Evolutionary conservation across 441 rosid genomes (phyloP), one percentile per base, ranked within the genome.

Genomic region (Croton laevigatus): DNA sequence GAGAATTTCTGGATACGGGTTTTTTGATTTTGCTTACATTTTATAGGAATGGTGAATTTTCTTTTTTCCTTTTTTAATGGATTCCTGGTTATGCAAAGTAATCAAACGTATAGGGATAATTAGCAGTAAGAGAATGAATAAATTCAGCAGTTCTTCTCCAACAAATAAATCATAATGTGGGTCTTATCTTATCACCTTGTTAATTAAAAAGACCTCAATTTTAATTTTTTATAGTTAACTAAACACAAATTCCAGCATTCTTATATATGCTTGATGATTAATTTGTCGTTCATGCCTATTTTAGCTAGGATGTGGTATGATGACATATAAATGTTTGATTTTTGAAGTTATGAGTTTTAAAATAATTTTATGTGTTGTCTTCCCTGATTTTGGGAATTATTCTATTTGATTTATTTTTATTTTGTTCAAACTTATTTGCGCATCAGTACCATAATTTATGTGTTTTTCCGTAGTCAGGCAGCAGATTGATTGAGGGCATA

Each of bases 21-120:
- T 13, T 36, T n/a, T 19, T 61, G 68, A 53, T 63, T 71, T 42
- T 55, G 32, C 63, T 54, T 55, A 55, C 63, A 42, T 54, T n/a
- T 6, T 51, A 65, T 65, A 23, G 38, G 8, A 0, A 60, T 60
- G 2, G 8, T 40, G 10, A 40, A 6, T 40, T 40, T 40, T 40
- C 12, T 32, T 69, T n/a, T 6, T 13, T 68, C 11, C 0, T 0
- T 1, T 13, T 42, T 6, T 0, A 27, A 2, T 11, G 1, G 8
- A 5, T 36, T 59, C 32, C 44, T 40, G 44, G 8, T 40, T 40
- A 40, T 27, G 32, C 32, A 27, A 27, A 27, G 32, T 27, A 27
- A n/a, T n/a, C n/a, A n/a, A n/a, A n/a, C n/a, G n/a, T n/a, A 5
- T 38, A 8, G 42, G 42, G 42, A 38, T 3, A 1, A 38, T 7